Evolutionary conservation across 75 land plant genomes (phyloP).

Genomic region (Pseudotsuga menziesii): DNA sequence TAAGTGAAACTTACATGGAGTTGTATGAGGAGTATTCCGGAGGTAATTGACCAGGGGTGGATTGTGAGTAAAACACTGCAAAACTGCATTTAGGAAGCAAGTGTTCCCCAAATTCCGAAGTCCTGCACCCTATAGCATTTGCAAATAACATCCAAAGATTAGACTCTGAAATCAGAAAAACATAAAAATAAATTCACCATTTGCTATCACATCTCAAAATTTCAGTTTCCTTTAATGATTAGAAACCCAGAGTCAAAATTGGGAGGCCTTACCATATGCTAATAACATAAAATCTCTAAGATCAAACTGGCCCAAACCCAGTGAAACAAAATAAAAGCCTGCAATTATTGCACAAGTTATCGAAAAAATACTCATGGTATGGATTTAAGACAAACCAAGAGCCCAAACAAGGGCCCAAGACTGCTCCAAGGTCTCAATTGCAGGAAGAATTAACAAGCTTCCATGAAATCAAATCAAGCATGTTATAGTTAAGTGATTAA

Average conservation of each 20-base stretch:
- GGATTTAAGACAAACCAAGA: too few relatives aligned
- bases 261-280: too few relatives aligned
- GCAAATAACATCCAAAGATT: not conserved
- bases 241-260: too few relatives aligned
- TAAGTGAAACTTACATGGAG: slow-evolving; percentile 20
- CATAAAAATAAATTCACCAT: not conserved
- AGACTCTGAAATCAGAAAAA: not conserved
- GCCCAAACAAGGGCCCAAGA: too few relatives aligned
- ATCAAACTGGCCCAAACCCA: not conserved
- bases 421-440: too few relatives aligned
- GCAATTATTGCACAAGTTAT: not conserved
- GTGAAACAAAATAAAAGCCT: not conserved
- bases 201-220: not conserved
- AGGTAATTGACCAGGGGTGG: slow-evolving; percentile 52
- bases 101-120: slow-evolving; percentile 83
- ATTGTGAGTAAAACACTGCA: slow-evolving; percentile 81
- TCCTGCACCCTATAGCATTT: slow-evolving; percentile 58
- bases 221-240: not conserved
- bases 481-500: too few relatives aligned
- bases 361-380: not conserved
- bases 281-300: too few relatives aligned
- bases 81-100: slow-evolving; percentile 75
- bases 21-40: slow-evolving; percentile 12
- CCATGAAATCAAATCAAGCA: too few relatives aligned
- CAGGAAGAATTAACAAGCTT: too few relatives aligned